A percentile compares a stretch with the other conserved stretches of the same genome.
phyloP scores from a whole-genome alignment of 371 early-diverging fungal genomes.

The Dichotomocladium elegans region DNA sequence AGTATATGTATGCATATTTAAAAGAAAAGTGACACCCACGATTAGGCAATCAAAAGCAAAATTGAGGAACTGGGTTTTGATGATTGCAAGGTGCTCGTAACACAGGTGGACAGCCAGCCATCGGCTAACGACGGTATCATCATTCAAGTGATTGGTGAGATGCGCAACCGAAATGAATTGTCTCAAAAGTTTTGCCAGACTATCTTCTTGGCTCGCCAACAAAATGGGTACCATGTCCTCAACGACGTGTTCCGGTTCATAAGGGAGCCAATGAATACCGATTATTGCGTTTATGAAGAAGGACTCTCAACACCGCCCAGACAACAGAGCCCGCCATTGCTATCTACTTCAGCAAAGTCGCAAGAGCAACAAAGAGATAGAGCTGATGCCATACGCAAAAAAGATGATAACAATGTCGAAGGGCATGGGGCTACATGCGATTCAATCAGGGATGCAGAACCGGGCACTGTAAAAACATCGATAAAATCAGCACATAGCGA shows the following conservation, averaged over 20 bases:
- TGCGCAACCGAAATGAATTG: constrained; percentile 73
- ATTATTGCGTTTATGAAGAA: constrained; percentile 25
- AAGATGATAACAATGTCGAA: constrained; percentile 22
- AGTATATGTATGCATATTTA: no score
- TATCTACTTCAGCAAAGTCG: no score
- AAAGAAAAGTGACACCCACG: no score
- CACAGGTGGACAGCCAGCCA: constrained; percentile 79
- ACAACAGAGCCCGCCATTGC: not conserved
- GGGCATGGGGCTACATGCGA: no score
- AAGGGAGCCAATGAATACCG: constrained; percentile 60
- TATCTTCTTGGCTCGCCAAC: constrained; percentile 85
- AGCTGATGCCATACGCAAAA: constrained; percentile 6
- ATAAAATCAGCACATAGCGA: no score
- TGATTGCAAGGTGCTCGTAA: constrained; percentile 79
- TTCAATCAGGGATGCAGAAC: no score
- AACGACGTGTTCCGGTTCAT: constrained; percentile 93
- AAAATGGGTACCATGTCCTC: constrained; percentile 83
- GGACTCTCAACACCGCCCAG: constrained; percentile 11
- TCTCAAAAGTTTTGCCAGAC: constrained; percentile 87
- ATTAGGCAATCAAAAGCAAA: constrained; percentile 67
- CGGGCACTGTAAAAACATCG: no score
- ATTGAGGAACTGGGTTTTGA: constrained; percentile 65
- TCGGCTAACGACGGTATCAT: constrained; percentile 76
- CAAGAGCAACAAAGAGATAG: not conserved
- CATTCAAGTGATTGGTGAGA: constrained; percentile 88